phyloP scores from a whole-genome alignment of 345 rosid species.

The Murraya koenigii region DNA sequence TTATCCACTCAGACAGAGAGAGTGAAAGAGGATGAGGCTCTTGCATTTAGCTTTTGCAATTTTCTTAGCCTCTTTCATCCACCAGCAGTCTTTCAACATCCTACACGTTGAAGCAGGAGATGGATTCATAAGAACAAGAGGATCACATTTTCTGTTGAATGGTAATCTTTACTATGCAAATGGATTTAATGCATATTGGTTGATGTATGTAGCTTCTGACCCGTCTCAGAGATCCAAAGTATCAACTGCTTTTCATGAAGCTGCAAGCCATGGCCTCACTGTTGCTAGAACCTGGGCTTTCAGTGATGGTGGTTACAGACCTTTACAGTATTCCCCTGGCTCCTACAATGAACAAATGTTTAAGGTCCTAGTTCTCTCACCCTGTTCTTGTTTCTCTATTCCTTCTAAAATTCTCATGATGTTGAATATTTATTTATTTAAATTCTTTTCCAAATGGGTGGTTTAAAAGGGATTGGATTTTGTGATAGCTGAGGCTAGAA shows the following conservation, averaged over 20 bases:
- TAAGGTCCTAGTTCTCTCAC: conserved; percentile 38
- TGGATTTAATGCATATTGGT: conserved; percentile 96
- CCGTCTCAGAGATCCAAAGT: conserved; percentile 62
- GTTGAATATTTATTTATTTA: no score
- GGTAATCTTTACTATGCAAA: conserved; percentile 78
- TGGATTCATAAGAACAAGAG: conserved; percentile 63
- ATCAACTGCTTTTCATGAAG: conserved; percentile 62
- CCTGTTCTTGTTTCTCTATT: not conserved
- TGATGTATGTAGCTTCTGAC: conserved; percentile 75
- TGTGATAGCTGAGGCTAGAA: conserved; percentile 86
- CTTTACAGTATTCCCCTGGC: conserved; percentile 74
- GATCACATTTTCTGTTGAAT: conserved; percentile 58
- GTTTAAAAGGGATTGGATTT: conserved; percentile 79
- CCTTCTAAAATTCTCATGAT: not conserved
- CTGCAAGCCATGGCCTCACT: conserved; percentile 60
- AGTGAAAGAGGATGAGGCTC: conserved; percentile 37
- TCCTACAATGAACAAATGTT: conserved; percentile 70
- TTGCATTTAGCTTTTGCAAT: conserved; percentile 22
- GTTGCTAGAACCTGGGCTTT: conserved; percentile 94
- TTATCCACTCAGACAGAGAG: conserved; percentile 1
- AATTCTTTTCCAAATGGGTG: no score
- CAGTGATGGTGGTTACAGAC: conserved; percentile 80
- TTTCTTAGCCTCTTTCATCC: conserved; percentile 34
- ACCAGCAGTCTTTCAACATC: conserved; percentile 24
- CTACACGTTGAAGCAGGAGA: conserved; percentile 43